A percentile compares a stretch with the other conserved stretches of the same genome.
Conservation (phyloP, 345 rosid genomes). For the Ailanthus altissimus region DNA sequence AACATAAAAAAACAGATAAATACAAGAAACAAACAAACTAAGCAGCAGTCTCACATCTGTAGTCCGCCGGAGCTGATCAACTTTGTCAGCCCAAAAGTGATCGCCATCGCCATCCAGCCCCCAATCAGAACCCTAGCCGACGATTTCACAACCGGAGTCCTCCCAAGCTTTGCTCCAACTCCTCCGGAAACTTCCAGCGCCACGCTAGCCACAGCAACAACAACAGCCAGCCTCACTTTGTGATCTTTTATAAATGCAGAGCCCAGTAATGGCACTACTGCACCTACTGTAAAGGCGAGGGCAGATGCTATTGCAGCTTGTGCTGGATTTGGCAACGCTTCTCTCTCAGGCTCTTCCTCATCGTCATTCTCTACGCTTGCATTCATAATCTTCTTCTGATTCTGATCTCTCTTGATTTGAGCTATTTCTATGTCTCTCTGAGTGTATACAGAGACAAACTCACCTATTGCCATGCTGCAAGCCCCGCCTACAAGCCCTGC, state of each 20-base stretch:
- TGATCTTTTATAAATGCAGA: slow-evolving; percentile 57
- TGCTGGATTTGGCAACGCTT: slow-evolving; percentile 56
- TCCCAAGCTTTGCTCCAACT: slow-evolving; percentile 57
- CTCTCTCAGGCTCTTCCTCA: slow-evolving; percentile 31
- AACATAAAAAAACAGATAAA: too few relatives aligned
- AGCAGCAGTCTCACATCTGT: neutral
- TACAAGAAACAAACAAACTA: too few relatives aligned
- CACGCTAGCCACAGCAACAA: slow-evolving; percentile 48
- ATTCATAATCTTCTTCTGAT: too few relatives aligned
- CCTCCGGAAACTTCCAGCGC: slow-evolving; percentile 56
- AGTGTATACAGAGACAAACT: slow-evolving; percentile 77
- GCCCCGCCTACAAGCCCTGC: slow-evolving; percentile 80
- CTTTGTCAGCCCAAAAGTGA: slow-evolving; percentile 73
- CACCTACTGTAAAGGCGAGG: slow-evolving; percentile 66
- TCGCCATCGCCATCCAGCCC: slow-evolving; percentile 74
- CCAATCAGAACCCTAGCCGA: slow-evolving; percentile 56
- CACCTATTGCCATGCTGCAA: slow-evolving; percentile 86
- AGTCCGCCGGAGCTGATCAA: slow-evolving; percentile 39
- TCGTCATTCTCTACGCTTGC: neutral
- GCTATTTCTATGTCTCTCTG: slow-evolving; percentile 66
- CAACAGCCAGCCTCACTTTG: slow-evolving; percentile 49
- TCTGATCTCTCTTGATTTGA: slow-evolving; percentile 48
- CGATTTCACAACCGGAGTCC: slow-evolving; percentile 47
- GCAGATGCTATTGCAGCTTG: slow-evolving; percentile 77
- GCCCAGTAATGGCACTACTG: slow-evolving; percentile 54